A percentile compares a stretch with the other conserved stretches of the same genome.
phyloP scores from a whole-genome alignment of 1,284 basidiomycete genomes.

The Schizopora paradoxa region DNA sequence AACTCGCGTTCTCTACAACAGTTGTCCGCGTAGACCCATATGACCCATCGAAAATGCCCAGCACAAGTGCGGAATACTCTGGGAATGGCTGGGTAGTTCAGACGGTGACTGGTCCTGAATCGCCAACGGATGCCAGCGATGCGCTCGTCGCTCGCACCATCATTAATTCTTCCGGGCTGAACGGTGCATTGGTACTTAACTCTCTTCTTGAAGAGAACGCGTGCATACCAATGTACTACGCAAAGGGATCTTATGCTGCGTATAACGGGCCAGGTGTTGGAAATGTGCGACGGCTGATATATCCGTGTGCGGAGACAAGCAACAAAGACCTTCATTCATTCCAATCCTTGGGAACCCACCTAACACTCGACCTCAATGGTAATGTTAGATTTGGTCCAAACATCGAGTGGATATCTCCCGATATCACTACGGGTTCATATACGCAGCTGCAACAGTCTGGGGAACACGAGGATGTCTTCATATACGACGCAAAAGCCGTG shows the following conservation, averaged over 20 bases:
- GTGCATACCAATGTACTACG: slow-evolving; percentile 68
- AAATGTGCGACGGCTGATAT: slow-evolving; percentile 74
- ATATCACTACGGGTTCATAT: neutral
- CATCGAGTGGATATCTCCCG: slow-evolving; percentile 76
- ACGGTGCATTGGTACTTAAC: slow-evolving; percentile 67
- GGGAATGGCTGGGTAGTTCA: slow-evolving; percentile 69
- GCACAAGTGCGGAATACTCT: slow-evolving; percentile 24
- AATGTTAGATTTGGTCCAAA: slow-evolving; percentile 93
- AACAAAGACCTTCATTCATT: slow-evolving; percentile 51
- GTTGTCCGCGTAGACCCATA: slow-evolving; percentile 84
- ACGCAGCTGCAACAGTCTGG: too few relatives aligned
- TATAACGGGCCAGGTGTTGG: slow-evolving; percentile 75
- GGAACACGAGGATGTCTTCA: slow-evolving; percentile 26
- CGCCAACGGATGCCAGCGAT: too few relatives aligned
- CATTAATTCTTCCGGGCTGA: slow-evolving; percentile 87
- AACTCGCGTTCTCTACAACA: slow-evolving; percentile 76
- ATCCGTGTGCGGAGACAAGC: slow-evolving; percentile 75
- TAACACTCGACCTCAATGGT: slow-evolving; percentile 85
- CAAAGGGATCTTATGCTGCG: slow-evolving; percentile 80
- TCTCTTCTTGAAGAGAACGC: slow-evolving; percentile 53
- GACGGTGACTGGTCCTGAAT: slow-evolving; percentile 44
- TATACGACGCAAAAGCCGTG: slow-evolving; percentile 39
- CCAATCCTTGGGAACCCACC: slow-evolving; percentile 83
- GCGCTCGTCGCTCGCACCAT: slow-evolving; percentile 80
- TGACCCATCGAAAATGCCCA: slow-evolving; percentile 24